Evolutionary conservation across 331 rosid genomes (phyloP), one percentile per base, ranked within the genome.

Genomic region (Acacia pycnantha): DNA sequence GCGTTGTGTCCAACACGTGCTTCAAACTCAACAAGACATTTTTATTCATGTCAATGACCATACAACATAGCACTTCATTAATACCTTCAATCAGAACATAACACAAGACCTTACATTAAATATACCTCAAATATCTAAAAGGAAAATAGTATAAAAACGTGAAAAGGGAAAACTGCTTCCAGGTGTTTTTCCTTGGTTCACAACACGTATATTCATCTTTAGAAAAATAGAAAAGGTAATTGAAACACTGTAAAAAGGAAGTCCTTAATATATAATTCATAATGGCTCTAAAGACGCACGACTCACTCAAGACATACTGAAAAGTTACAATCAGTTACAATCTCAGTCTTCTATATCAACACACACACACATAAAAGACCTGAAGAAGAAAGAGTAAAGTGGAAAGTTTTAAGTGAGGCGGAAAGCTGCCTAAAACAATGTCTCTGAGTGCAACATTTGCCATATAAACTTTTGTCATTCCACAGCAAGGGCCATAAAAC

Each of bases 381-480:
- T 11, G 19, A 11, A 62, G 48, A 24, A 21, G 29, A n/a, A 74
- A 19, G 44, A 47, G 64, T 31, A 51, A 50, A 50, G n/a, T 22
- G 65, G 31, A 58, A 58, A 66, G 40, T 43, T 62, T 43, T 43
- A 26, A 27, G 9, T 47, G 22, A 44, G 37, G n/a, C 26, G 44
- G 59, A 71, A 77, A 22, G 46, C 44, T 70, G 65, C 68, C 73
- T 77, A 67, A 76, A 43, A 15, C 65, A 66, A n/a, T 76, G 73
- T 44, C 19, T n/a, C 18, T 22, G 35, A 15, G 53, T 68, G 26
- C 44, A 76, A 43, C 54, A 11, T 78, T 51, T 73, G 35, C 37
- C 19, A 33, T 24, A 48, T 18, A 22, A 56, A 10, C 71, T 10
- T 43, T 14, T 26, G 65, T 41, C 65, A 40, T 41, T 41, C 31